Evolutionary conservation across 345 rosid species (phyloP), one percentile per base, ranked within the genome.

Genomic region (Noccaea bulbosa): DNA sequence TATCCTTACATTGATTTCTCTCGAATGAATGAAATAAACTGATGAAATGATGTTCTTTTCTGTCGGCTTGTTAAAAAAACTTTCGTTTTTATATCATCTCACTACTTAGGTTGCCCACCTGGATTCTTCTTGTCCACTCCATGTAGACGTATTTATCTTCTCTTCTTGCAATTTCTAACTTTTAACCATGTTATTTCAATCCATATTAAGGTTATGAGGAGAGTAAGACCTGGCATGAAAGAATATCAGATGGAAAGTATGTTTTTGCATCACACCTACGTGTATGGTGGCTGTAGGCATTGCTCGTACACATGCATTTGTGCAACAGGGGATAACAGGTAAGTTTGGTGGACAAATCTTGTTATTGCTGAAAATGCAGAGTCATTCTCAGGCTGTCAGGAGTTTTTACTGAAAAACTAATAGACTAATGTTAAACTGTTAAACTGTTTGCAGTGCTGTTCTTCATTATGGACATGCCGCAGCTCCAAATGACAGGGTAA

Each of bases 391-490:
- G 34, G 9, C 5, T 73, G 27, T 47, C 27, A 24, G 17, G 38
- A 43, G 11, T 9, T 60, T 45, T 37, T 43, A 44, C 60, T 8
- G 4, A 53, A 47, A 27, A 17, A 40, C 34, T 56, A 49, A 56
- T n/a, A n/a, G n/a, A n/a, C n/a, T n/a, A n/a, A n/a, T n/a, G n/a
- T n/a, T n/a, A n/a, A n/a, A n/a, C n/a, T n/a, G n/a, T 33, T 41
- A 39, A 17, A 63, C 6, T 64, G 4, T 65, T 32, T 71, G 62
- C 81, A 93, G 98, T 82, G 86, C 98, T 73, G 96, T 90, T 82
- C 93, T 93, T 54, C 97, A 93, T 77, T 90, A 93, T 75, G 98
- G 98, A 66, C 98, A 93, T 80, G 97, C 96, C 35, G 96, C 96
- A n/a, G 98, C 98, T 81, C 97, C 97, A 67, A 93, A 93, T 86